phyloP scores from a whole-genome alignment of 306 rosid genomes.

The Quercus variabilis region DNA sequence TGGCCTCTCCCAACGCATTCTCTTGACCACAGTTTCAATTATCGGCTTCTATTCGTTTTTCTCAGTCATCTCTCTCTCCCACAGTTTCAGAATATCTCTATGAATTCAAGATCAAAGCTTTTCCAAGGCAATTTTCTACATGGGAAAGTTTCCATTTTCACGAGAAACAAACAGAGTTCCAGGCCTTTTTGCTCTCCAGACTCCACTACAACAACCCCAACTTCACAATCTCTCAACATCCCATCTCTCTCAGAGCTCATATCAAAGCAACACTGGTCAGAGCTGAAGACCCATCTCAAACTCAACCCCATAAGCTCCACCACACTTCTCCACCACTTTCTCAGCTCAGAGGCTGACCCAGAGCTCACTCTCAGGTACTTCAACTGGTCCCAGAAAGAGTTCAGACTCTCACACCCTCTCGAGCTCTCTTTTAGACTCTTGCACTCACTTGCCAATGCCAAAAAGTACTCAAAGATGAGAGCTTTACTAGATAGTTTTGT shows the following conservation, averaged over 20 bases:
- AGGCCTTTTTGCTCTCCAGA: slow-evolving; percentile 9
- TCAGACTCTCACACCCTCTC: slow-evolving; percentile 35
- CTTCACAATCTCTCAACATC: slow-evolving; percentile 17
- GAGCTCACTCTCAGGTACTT: slow-evolving; percentile 63
- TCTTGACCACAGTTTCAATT: too few relatives aligned
- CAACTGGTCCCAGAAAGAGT: slow-evolving; percentile 59
- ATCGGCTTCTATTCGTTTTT: too few relatives aligned
- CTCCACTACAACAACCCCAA: slow-evolving; percentile 20
- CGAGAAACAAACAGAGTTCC: not conserved
- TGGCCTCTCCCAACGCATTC: too few relatives aligned
- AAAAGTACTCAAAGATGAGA: slow-evolving; percentile 53
- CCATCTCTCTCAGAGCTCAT: slow-evolving; percentile 48
- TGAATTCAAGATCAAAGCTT: not conserved
- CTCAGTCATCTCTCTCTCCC: not conserved
- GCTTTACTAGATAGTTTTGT: slow-evolving; percentile 53
- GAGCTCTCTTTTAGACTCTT: slow-evolving; percentile 54
- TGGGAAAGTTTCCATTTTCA: not conserved
- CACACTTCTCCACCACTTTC: slow-evolving; percentile 44
- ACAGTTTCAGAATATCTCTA: not conserved
- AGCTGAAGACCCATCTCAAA: slow-evolving; percentile 53
- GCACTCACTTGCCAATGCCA: slow-evolving; percentile 43
- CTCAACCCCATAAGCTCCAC: slow-evolving; percentile 23
- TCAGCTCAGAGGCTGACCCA: slow-evolving; percentile 47
- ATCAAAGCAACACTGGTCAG: slow-evolving; percentile 68
- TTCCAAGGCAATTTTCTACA: not conserved